Percentiles rank a stretch among this genome's conserved stretches.
These are phyloP conservation scores for Coemansia sp. DNA, from an alignment of 192 early-diverging fungal genomes.

Conservation along the genomic window DNA sequence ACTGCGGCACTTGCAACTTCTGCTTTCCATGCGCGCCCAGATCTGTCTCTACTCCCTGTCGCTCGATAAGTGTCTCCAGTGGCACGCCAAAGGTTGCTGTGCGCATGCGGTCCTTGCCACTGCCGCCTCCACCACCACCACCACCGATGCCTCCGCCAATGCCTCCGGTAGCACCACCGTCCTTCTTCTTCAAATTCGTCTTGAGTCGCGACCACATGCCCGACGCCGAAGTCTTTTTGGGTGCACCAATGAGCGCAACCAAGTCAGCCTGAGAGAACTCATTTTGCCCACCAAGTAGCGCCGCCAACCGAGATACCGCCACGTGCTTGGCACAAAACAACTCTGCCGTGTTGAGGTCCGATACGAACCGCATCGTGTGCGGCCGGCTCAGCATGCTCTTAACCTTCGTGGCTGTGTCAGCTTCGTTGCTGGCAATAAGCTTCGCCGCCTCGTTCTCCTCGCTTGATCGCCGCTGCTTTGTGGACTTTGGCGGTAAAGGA, in stretches of 20 bases:
- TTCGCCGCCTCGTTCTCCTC: constrained; percentile 24
- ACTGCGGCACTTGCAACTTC: constrained; percentile 75
- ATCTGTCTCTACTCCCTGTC: constrained; percentile 79
- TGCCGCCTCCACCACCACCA: neutral
- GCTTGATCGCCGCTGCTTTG: constrained; percentile 40
- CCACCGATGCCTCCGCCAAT: constrained; percentile 4
- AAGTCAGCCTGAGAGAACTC: constrained; percentile 74
- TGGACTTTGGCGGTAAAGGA: constrained; percentile 18
- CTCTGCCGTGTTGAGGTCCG: constrained; percentile 69
- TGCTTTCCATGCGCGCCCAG: constrained; percentile 64
- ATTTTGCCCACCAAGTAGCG: constrained; percentile 61
- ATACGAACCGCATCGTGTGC: constrained; percentile 51
- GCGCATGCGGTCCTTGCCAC: constrained; percentile 49
- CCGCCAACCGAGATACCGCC: constrained; percentile 75
- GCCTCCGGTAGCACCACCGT: constrained; percentile 25
- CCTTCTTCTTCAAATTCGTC: constrained; percentile 60
- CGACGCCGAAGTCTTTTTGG: constrained; percentile 61
- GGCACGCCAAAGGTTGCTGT: constrained; percentile 91
- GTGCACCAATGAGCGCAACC: constrained; percentile 70
- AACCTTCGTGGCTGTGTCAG: constrained; percentile 39
- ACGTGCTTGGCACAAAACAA: constrained; percentile 82
- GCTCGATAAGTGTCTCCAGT: constrained; percentile 79
- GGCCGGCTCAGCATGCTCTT: constrained; percentile 52
- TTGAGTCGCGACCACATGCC: constrained; percentile 76
- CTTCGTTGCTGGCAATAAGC: constrained; percentile 15